phyloP scores from a whole-genome alignment of 768 basidiomycete genomes.

The Astraeus odoratus region DNA sequence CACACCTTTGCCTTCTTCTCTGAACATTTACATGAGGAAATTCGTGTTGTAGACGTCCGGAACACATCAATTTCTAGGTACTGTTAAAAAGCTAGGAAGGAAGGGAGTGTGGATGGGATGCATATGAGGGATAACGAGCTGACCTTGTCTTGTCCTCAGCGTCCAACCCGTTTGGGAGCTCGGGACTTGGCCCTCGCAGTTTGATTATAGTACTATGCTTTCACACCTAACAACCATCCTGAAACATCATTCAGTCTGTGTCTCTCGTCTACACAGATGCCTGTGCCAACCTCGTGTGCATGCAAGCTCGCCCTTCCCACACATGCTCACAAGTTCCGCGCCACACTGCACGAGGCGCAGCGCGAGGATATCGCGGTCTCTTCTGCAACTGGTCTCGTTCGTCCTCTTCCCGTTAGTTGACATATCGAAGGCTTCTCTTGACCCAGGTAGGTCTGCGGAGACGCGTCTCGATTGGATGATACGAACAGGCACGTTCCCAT shows the following conservation, averaged over 20 bases:
- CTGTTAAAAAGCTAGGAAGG: neutral
- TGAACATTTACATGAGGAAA: constrained; percentile 87
- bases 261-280: too few relatives aligned
- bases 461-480: too few relatives aligned
- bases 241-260: constrained; percentile 94
- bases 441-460: too few relatives aligned
- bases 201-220: constrained; percentile 76
- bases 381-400: too few relatives aligned
- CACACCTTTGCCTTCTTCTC: constrained; percentile 85
- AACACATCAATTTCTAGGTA: constrained; percentile 69
- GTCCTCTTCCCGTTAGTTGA: too few relatives aligned
- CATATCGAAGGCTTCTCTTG: too few relatives aligned
- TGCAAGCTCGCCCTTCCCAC: too few relatives aligned
- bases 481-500: too few relatives aligned
- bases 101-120: neutral
- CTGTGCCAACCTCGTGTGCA: too few relatives aligned
- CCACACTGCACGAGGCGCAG: too few relatives aligned
- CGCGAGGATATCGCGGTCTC: too few relatives aligned
- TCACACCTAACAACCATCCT: constrained; percentile 88
- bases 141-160: constrained; percentile 88
- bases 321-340: too few relatives aligned
- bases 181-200: constrained; percentile 78
- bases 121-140: constrained; percentile 84
- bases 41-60: constrained; percentile 89
- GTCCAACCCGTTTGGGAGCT: constrained; percentile 78